phyloP scores from a whole-genome alignment of 1,284 basidiomycete species.

The Cutaneotrichosporon mucoides region DNA sequence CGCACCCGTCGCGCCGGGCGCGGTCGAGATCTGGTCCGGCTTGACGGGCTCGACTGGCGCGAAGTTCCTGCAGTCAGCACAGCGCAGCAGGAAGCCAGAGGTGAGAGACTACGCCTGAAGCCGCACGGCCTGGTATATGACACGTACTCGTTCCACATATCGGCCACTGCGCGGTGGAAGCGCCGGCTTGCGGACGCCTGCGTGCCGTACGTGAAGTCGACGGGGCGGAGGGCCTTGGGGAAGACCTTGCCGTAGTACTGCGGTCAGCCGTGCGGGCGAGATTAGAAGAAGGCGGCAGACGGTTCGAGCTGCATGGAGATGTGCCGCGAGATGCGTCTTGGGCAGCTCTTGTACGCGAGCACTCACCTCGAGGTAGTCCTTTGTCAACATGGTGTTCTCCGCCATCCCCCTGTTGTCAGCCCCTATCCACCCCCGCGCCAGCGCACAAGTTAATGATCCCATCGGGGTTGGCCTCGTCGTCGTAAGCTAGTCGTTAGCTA shows the following conservation, averaged over 20 bases:
- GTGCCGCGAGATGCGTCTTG: too few species aligned
- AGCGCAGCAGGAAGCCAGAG: too few species aligned
- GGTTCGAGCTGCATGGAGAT: too few species aligned
- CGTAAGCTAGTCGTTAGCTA: constrained; percentile 6
- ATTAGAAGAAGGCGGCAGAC: too few species aligned
- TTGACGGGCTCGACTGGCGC: constrained; percentile 23
- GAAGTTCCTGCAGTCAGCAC: constrained; percentile 18
- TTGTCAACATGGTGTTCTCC: constrained; percentile 18
- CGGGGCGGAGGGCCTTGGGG: constrained; percentile 6
- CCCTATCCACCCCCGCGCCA: too few species aligned
- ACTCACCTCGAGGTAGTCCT: constrained; percentile 15
- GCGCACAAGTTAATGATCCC: constrained; percentile 15
- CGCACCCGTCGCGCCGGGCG: constrained; percentile 30
- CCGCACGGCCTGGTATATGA: too few species aligned
- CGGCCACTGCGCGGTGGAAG: constrained; percentile 15
- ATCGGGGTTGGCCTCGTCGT: constrained; percentile 10
- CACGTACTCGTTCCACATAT: constrained; percentile 19
- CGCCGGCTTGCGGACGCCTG: constrained; percentile 9
- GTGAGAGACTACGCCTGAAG: too few species aligned
- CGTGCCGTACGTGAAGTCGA: constrained; percentile 18
- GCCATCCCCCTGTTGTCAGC: constrained; percentile 7
- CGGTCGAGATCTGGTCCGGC: constrained; percentile 28
- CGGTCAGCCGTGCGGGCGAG: too few species aligned
- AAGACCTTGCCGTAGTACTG: constrained; percentile 11
- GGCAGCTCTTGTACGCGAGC: too few species aligned